Conservation (phyloP, 179 eudicot genomes). For the Camellia oleifera region DNA sequence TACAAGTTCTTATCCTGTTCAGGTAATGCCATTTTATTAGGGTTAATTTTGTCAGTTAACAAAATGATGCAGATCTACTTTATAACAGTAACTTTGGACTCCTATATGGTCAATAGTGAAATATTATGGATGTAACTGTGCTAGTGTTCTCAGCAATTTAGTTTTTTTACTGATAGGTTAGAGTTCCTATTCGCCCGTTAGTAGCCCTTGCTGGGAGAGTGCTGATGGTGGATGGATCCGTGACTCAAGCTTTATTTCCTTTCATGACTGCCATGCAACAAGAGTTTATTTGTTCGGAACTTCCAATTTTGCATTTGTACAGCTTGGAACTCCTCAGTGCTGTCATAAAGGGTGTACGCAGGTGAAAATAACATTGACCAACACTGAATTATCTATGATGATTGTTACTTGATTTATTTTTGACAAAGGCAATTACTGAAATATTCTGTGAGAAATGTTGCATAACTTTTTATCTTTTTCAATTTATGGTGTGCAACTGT, state of each 20-base stretch:
- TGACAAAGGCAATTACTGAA: background rate
- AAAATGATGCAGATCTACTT: background rate
- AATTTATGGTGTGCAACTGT: background rate
- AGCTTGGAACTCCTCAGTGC: slow-evolving; percentile 65
- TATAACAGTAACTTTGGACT: background rate
- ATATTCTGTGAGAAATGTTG: background rate
- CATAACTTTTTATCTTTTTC: background rate
- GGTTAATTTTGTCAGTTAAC: background rate
- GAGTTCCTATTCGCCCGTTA: slow-evolving; percentile 61
- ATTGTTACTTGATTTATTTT: too few species aligned
- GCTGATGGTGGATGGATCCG: slow-evolving; percentile 82
- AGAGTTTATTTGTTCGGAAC: slow-evolving; percentile 76
- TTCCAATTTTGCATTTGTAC: slow-evolving; percentile 63
- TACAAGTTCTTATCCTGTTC: slow-evolving; percentile 63
- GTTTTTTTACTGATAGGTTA: slow-evolving; percentile 42
- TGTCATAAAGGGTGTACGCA: slow-evolving; percentile 51
- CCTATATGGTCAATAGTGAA: background rate
- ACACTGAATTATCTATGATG: too few species aligned
- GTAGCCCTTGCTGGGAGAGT: slow-evolving; percentile 65
- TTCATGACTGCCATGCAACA: slow-evolving; percentile 74
- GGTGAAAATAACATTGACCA: slow-evolving; percentile 40
- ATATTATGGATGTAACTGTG: background rate
- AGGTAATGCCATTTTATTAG: slow-evolving; percentile 39
- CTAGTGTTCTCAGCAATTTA: background rate
- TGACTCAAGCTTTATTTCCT: slow-evolving; percentile 43